phyloP scores from a whole-genome alignment of 2,329 filamentous ascomycete genomes.

The Nemania sp. region DNA sequence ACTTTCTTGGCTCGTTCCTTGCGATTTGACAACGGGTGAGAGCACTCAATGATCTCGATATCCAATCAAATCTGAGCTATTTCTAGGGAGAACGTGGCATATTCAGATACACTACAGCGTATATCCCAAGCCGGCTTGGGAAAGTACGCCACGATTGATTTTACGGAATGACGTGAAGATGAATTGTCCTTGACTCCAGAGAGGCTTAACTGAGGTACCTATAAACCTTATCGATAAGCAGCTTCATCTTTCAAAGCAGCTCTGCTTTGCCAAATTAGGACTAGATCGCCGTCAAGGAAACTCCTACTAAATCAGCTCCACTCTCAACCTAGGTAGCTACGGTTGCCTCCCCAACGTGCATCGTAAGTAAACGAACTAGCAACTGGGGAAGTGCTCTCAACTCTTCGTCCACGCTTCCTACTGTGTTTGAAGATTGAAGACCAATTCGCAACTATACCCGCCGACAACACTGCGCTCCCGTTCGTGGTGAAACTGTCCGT shows the following conservation, averaged over 20 bases:
- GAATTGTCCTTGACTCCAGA: not conserved
- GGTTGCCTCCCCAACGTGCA: slow-evolving; percentile 37
- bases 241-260: no score
- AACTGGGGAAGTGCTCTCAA: not conserved
- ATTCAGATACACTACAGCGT: not conserved
- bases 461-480: slow-evolving; percentile 17
- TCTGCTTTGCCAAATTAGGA: no score
- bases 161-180: slow-evolving; percentile 4
- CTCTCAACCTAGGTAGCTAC: not conserved
- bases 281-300: no score
- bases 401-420: no score
- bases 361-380: slow-evolving; percentile 28
- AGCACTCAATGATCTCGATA: not conserved
- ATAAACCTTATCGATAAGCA: not conserved
- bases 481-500: slow-evolving; percentile 14
- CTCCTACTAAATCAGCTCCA: slow-evolving; percentile 14
- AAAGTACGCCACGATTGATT: not conserved
- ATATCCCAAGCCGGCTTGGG: slow-evolving; percentile 14
- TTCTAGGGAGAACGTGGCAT: slow-evolving; percentile 4
- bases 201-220: not conserved
- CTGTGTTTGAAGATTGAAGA: slow-evolving; percentile 13
- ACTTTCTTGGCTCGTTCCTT: not conserved
- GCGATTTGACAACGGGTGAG: not conserved
- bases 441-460: slow-evolving; percentile 24
- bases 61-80: not conserved